A percentile compares a stretch with the other conserved stretches of the same genome.
phyloP scores from a whole-genome alignment of 495 filamentous ascomycete genomes.

The Trichoderma virens region DNA sequence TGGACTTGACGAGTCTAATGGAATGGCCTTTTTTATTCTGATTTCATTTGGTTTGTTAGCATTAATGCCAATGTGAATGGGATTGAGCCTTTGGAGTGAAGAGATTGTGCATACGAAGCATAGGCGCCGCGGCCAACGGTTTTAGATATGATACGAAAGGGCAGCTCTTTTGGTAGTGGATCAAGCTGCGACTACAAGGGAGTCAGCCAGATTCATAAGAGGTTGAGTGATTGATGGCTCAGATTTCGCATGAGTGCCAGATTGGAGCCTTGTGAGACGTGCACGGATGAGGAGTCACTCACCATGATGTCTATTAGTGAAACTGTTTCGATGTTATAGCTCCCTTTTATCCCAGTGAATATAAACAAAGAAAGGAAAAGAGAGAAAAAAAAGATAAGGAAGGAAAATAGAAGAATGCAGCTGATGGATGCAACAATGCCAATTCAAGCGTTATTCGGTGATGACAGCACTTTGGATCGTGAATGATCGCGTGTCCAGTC shows the following conservation, averaged over 20 bases:
- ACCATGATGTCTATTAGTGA: slow-evolving; percentile 1
- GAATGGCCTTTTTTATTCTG: slow-evolving; percentile 91
- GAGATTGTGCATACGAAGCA: slow-evolving; percentile 64
- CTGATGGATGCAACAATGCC: not conserved
- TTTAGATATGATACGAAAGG: slow-evolving; percentile 90
- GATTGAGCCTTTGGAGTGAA: slow-evolving; percentile 5
- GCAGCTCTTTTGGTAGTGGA: slow-evolving; percentile 75
- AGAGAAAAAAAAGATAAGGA: not conserved
- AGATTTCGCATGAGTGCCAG: not conserved
- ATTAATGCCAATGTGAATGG: not conserved
- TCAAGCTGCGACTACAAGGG: slow-evolving; percentile 73
- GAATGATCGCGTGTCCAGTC: not conserved
- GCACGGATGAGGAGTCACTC: not conserved
- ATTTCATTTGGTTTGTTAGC: not conserved
- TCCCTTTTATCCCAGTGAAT: not conserved
- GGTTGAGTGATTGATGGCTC: not conserved
- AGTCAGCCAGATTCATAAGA: not conserved
- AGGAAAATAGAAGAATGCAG: not conserved
- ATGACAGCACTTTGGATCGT: not conserved
- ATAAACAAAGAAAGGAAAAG: not conserved
- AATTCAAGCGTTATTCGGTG: not conserved
- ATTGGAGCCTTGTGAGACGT: not conserved
- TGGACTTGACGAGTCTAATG: slow-evolving; percentile 56
- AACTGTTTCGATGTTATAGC: not conserved
- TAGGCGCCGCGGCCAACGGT: slow-evolving; percentile 96